Conservation (phyloP, 169 alveolate species). For the Cryptosporidium sp. region DNA sequence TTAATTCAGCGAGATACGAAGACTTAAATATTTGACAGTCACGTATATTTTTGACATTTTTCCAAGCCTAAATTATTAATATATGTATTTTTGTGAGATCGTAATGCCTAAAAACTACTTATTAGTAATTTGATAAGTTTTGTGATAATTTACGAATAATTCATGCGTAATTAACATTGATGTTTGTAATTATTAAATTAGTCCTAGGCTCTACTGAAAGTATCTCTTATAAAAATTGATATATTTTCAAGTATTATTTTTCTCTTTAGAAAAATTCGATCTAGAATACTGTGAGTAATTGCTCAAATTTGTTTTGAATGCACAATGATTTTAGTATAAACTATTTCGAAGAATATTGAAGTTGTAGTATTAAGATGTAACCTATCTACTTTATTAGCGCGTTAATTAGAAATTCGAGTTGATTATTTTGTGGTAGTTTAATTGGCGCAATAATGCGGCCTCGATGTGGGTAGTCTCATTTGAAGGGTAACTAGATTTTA, state of each 20-base stretch:
- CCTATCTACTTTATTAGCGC: not conserved
- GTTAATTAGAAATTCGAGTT: constrained; percentile 1
- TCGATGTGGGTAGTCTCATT: constrained; percentile 1
- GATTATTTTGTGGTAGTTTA: not conserved
- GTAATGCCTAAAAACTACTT: not conserved
- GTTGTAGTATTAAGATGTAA: not conserved
- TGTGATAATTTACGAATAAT: not conserved
- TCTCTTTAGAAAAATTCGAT: not conserved
- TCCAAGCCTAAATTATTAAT: too few species aligned
- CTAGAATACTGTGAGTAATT: too few species aligned
- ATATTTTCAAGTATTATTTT: not conserved
- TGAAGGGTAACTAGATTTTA: not conserved
- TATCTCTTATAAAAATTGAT: not conserved
- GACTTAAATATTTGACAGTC: not conserved
- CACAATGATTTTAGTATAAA: too few species aligned
- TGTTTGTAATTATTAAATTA: not conserved
- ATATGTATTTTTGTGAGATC: not conserved
- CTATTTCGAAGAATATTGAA: not conserved
- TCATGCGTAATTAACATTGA: not conserved
- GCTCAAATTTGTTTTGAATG: too few species aligned
- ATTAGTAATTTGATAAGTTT: too few species aligned
- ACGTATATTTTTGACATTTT: not conserved
- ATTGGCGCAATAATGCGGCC: constrained; percentile 7
- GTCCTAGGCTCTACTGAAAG: too few species aligned
- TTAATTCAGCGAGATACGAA: not conserved